These are phyloP conservation scores for Nakazawaea ambrosiae DNA, from an alignment of 805 yeast species.

Conservation along the genomic window DNA sequence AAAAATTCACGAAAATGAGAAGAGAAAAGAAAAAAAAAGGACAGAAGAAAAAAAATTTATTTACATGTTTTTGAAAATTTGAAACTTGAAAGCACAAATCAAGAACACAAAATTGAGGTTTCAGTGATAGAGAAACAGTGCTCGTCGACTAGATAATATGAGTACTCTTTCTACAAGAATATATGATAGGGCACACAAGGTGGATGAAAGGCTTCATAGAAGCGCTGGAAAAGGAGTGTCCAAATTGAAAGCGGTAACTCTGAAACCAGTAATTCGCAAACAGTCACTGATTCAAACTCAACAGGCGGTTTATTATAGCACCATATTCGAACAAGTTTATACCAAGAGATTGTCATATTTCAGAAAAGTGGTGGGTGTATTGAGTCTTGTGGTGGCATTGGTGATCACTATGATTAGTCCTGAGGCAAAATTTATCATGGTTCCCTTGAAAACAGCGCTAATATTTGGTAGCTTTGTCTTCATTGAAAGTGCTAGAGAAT, in stretches of 20 bases:
- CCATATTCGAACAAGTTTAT: conserved; percentile 18
- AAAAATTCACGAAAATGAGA: too few relatives aligned
- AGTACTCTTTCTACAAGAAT: too few relatives aligned
- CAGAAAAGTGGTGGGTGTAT: conserved; percentile 12
- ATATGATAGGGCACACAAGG: too few relatives aligned
- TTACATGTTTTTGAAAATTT: background rate
- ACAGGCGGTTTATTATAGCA: conserved; percentile 6
- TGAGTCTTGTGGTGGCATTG: conserved; percentile 18
- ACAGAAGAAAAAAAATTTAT: background rate
- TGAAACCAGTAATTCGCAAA: background rate
- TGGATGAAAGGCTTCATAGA: too few relatives aligned
- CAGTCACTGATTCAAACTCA: background rate
- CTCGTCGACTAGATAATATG: too few relatives aligned
- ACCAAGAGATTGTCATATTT: conserved; percentile 22
- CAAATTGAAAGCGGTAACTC: too few relatives aligned
- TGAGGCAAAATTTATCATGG: conserved; percentile 14
- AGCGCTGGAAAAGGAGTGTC: too few relatives aligned
- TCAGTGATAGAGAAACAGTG: too few relatives aligned
- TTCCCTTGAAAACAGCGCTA: conserved; percentile 19
- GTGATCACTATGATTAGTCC: conserved; percentile 15
- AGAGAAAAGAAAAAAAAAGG: background rate
- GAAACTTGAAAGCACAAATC: too few relatives aligned
- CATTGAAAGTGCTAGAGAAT: conserved; percentile 22
- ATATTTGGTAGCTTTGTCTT: conserved; percentile 23
- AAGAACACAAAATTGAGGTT: too few relatives aligned